Evolutionary conservation across 257 asterid genomes (phyloP), one percentile per base, ranked within the genome.

Genomic region (Verbena officinalis): DNA sequence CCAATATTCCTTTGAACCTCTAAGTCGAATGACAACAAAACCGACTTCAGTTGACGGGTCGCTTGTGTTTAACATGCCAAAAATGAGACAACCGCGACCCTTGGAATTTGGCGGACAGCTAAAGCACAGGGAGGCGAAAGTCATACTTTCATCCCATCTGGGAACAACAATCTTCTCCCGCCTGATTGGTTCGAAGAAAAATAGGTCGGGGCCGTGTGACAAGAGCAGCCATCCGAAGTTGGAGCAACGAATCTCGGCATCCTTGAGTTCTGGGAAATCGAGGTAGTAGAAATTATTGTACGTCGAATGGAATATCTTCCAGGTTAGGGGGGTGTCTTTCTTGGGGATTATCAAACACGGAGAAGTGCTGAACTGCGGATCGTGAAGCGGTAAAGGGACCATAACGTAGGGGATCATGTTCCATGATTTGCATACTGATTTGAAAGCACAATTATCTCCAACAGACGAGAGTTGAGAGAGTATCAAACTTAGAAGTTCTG

Each of bases 81-180:
- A 27, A 46, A 62, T 22, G 12, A 30, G 9, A 17, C 68, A 62
- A 9, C 17, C 30, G 3, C 30, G 3, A n/a, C n/a, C n/a, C n/a
- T n/a, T n/a, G 10, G 56, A 45, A 62, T 45, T 62, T 16, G 68
- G 57, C 6, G 68, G 45, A 9, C 43, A n/a, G 6, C 56, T 62
- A 21, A 62, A 62, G 12, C 57, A 44, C 12, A 44, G 19, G 1
- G 43, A 33, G 11, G 9, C 2, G 45, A 62, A 62, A 15, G 57
- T 17, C 0, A 3, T 7, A 0, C 14, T 4, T n/a, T n/a, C n/a
- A 31, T 30, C 46, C 0, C 16, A 33, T n/a, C n/a, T n/a, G 5
- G 51, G 51, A 14, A 58, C 49, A 12, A 36, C 36, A 12, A 58
- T 4, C 38, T 39, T 58, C 51, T 38, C 12, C 36, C 11, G 11